A percentile compares a stretch with the other conserved stretches of the same genome.
Conservation (phyloP, 2,329 filamentous ascomycete species). For the Apiospora kogelbergensis region DNA sequence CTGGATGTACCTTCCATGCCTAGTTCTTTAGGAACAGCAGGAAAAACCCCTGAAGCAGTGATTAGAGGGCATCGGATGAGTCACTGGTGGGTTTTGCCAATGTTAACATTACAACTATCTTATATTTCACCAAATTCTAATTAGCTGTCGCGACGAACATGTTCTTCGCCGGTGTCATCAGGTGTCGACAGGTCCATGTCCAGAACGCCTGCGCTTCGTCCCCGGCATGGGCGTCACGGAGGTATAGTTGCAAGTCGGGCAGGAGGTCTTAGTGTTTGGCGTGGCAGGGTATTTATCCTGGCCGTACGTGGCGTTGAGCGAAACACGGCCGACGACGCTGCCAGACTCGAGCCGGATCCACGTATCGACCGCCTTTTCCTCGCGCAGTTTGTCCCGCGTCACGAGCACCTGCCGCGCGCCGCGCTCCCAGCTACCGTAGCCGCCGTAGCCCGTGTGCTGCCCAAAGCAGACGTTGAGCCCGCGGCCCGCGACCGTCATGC, state of each 20-base stretch:
- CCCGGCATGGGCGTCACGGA: neutral
- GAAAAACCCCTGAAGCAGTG: neutral
- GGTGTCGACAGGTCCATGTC: neutral
- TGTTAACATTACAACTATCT: no score
- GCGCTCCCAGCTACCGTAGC: constrained; percentile 64
- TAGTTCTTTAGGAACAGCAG: neutral
- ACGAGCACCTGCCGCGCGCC: constrained; percentile 58
- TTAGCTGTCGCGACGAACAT: no score
- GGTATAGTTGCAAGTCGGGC: constrained; percentile 28
- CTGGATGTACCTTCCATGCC: constrained; percentile 53
- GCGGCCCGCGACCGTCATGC: constrained; percentile 35
- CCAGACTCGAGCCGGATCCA: constrained; percentile 63
- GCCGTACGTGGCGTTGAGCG: constrained; percentile 60
- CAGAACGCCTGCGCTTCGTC: neutral
- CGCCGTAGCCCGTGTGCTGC: constrained; percentile 68
- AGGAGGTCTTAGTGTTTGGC: constrained; percentile 33
- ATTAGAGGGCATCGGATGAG: no score
- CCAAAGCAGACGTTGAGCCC: constrained; percentile 53
- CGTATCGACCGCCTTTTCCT: constrained; percentile 47
- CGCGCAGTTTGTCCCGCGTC: constrained; percentile 38
- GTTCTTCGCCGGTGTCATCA: no score
- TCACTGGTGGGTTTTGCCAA: no score
- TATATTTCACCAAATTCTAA: no score
- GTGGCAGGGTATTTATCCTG: constrained; percentile 51
- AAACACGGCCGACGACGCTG: constrained; percentile 48